phyloP scores from a whole-genome alignment of 169 alveolate species.

The Eimeria tenella region DNA sequence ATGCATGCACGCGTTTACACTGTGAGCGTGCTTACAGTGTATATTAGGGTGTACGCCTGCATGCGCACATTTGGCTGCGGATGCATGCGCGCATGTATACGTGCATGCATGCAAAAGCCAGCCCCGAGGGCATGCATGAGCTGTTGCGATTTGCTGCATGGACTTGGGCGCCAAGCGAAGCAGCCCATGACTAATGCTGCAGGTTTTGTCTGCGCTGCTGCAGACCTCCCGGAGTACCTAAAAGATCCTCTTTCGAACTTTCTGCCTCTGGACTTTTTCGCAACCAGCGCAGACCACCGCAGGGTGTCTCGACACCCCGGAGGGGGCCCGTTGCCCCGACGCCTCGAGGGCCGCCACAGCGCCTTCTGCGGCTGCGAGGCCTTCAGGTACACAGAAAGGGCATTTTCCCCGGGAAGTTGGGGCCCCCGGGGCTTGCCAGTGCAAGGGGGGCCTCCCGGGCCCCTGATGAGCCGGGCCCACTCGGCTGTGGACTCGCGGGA shows the following conservation, averaged over 20 bases:
- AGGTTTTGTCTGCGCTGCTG: not conserved
- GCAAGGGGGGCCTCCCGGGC: not conserved
- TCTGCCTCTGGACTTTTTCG: conserved; percentile 64
- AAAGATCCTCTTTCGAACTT: conserved; percentile 28
- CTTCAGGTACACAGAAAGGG: not conserved
- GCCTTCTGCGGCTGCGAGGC: not conserved
- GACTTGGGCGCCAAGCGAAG: too few relatives aligned
- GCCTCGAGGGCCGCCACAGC: not conserved
- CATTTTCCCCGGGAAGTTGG: not conserved
- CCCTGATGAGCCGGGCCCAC: not conserved
- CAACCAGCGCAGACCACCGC: not conserved
- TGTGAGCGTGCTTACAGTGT: too few relatives aligned
- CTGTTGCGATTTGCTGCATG: too few relatives aligned
- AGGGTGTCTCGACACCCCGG: not conserved
- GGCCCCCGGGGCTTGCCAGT: not conserved
- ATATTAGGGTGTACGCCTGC: too few relatives aligned
- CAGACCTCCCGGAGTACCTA: conserved; percentile 61
- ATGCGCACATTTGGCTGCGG: too few relatives aligned
- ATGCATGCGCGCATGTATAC: too few relatives aligned
- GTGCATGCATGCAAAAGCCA: too few relatives aligned
- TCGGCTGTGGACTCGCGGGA: not conserved
- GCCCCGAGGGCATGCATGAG: too few relatives aligned
- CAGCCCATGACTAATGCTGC: too few relatives aligned
- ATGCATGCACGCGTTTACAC: too few relatives aligned
- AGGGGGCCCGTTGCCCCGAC: not conserved